Evolutionary conservation across 2,329 filamentous ascomycete species (phyloP).

Genomic region (Calonectria hongkongensis): DNA sequence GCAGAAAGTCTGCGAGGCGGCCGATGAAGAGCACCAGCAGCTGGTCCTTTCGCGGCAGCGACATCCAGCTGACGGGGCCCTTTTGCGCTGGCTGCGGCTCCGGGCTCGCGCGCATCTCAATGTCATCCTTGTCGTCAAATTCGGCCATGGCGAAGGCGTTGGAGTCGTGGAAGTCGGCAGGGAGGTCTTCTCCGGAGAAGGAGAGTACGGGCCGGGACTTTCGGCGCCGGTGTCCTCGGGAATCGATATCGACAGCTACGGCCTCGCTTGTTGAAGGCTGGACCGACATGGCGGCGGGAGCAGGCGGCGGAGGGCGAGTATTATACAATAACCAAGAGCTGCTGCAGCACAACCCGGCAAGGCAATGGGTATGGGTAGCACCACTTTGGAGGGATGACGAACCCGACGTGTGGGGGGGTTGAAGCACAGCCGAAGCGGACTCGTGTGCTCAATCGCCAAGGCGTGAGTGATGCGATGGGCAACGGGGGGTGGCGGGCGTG

Average conservation of each 20-base stretch:
- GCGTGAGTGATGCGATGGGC: constrained; percentile 1
- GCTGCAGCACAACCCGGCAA: not conserved
- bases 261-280: constrained; percentile 37
- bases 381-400: constrained; percentile 24
- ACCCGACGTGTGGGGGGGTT: constrained; percentile 16
- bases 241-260: constrained; percentile 23
- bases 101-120: constrained; percentile 22
- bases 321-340: constrained; percentile 7
- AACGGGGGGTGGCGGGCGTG: not conserved
- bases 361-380: not conserved
- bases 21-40: constrained; percentile 81
- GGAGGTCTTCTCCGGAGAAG: constrained; percentile 2
- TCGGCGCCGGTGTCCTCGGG: constrained; percentile 41
- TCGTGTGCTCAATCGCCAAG: not conserved
- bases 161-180: constrained; percentile 6
- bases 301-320: not conserved
- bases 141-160: constrained; percentile 30
- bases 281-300: constrained; percentile 21
- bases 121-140: constrained; percentile 36
- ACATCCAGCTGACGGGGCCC: constrained; percentile 77
- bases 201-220: constrained; percentile 34
- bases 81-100: constrained; percentile 32
- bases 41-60: constrained; percentile 82
- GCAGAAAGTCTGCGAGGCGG: constrained; percentile 83
- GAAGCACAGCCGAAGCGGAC: not conserved